These are phyloP conservation scores for Malus hybrid DNA, from an alignment of 331 rosid genomes.

Conservation along the genomic window DNA sequence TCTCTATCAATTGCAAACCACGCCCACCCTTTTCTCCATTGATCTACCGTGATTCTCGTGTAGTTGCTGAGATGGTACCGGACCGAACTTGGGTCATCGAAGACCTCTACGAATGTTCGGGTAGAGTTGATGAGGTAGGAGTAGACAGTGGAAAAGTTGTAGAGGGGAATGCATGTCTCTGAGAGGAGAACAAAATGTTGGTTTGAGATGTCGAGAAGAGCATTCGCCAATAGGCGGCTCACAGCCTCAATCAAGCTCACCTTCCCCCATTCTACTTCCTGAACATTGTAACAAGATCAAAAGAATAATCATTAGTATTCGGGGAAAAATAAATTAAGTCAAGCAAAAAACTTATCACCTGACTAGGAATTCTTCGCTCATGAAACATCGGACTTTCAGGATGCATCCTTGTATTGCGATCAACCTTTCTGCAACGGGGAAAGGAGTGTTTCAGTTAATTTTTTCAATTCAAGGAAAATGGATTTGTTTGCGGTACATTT, in stretches of 20 bases:
- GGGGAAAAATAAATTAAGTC: no score
- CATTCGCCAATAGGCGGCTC: slow-evolving; percentile 61
- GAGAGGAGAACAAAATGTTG: slow-evolving; percentile 69
- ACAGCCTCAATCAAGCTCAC: slow-evolving; percentile 75
- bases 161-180: slow-evolving; percentile 73
- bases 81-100: slow-evolving; percentile 36
- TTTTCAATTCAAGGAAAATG: slow-evolving; percentile 8
- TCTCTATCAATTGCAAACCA: slow-evolving; percentile 74
- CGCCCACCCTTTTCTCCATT: slow-evolving; percentile 86
- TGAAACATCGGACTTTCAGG: slow-evolving; percentile 48
- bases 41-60: slow-evolving; percentile 32
- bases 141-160: slow-evolving; percentile 68
- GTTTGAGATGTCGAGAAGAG: slow-evolving; percentile 78
- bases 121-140: slow-evolving; percentile 51
- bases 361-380: slow-evolving; percentile 74
- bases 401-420: not conserved
- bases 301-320: no score
- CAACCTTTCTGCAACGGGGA: no score
- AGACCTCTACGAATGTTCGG: slow-evolving; percentile 42
- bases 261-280: slow-evolving; percentile 71
- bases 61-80: slow-evolving; percentile 24
- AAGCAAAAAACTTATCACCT: slow-evolving; percentile 36
- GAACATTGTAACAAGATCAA: not conserved
- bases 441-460: no score
- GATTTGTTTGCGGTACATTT: no score